phyloP scores from a whole-genome alignment of 176 grass and related monocot species.

The Dactylis glomerata region DNA sequence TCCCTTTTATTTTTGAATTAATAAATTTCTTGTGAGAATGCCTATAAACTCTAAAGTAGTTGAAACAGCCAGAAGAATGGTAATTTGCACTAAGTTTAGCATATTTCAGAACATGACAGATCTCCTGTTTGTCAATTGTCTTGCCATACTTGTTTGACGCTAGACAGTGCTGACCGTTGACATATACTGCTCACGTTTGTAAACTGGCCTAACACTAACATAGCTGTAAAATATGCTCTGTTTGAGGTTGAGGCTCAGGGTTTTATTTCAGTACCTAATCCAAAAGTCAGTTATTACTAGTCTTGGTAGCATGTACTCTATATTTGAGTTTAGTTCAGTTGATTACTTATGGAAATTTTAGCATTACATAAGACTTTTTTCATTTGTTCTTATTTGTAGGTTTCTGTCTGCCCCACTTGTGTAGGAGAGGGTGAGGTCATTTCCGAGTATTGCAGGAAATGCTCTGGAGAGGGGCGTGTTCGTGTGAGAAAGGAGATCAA shows the following conservation, averaged over 20 bases:
- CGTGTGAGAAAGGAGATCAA: conserved; percentile 96
- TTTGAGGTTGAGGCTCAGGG: background rate
- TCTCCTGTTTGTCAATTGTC: background rate
- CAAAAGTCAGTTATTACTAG: conserved; percentile 9
- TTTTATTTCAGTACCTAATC: background rate
- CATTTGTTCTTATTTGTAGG: conserved; percentile 45
- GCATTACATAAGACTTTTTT: conserved; percentile 24
- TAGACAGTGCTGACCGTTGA: background rate
- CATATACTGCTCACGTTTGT: background rate
- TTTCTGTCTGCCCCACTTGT: conserved; percentile 89
- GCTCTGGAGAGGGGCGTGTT: conserved; percentile 88
- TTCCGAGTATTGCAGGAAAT: conserved; percentile 93
- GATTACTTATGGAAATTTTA: conserved; percentile 20
- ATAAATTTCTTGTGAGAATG: background rate
- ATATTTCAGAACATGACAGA: conserved; percentile 5
- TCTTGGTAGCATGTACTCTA: background rate
- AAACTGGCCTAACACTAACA: conserved; percentile 1
- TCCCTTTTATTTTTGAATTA: background rate
- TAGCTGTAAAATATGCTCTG: conserved; percentile 13
- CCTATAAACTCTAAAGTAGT: background rate
- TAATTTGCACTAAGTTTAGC: background rate
- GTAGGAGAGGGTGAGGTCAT: conserved; percentile 80
- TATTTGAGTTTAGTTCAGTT: background rate
- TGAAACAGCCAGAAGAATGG: background rate
- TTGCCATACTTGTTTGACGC: background rate